Percentiles rank a stretch among this genome's conserved stretches.
Conservation (phyloP, 176 grass and related monocot genomes). For the Musa troglodytarum region DNA sequence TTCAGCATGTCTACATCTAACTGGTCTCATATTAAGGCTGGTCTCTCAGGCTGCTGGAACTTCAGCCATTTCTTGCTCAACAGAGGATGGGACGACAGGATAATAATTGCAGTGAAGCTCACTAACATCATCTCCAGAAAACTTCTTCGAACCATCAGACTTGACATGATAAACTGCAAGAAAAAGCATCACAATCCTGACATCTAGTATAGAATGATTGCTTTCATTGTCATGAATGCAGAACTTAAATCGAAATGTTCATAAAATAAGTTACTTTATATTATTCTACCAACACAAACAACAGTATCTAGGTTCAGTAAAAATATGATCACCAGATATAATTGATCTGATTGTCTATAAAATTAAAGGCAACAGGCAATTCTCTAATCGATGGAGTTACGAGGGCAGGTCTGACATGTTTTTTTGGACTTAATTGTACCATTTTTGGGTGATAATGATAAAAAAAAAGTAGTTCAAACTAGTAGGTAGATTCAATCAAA, state of each 20-base stretch:
- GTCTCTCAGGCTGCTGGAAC: constrained; percentile 33
- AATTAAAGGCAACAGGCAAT: too few relatives aligned
- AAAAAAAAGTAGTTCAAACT: too few relatives aligned
- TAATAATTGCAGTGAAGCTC: constrained; percentile 89
- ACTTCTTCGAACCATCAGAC: constrained; percentile 67
- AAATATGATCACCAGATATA: not conserved
- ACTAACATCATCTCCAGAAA: constrained; percentile 80
- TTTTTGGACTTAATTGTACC: not conserved
- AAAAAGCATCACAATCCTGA: not conserved
- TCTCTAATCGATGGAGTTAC: not conserved
- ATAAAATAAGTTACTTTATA: not conserved
- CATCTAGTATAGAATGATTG: not conserved
- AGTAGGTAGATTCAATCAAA: too few relatives aligned
- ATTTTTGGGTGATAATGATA: not conserved
- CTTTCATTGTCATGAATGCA: not conserved
- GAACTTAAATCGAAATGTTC: not conserved
- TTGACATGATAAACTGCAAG: constrained; percentile 65
- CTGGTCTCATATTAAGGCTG: not conserved
- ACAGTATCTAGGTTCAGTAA: too few relatives aligned
- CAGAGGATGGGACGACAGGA: constrained; percentile 34
- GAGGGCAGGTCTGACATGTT: not conserved
- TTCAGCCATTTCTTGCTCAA: constrained; percentile 77
- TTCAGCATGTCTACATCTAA: too few relatives aligned
- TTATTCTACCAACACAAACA: too few relatives aligned
- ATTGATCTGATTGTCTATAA: not conserved